Base-by-base conservation (phyloP, 805 yeast genomes). In the Metschnikowia henanensis region DNA sequence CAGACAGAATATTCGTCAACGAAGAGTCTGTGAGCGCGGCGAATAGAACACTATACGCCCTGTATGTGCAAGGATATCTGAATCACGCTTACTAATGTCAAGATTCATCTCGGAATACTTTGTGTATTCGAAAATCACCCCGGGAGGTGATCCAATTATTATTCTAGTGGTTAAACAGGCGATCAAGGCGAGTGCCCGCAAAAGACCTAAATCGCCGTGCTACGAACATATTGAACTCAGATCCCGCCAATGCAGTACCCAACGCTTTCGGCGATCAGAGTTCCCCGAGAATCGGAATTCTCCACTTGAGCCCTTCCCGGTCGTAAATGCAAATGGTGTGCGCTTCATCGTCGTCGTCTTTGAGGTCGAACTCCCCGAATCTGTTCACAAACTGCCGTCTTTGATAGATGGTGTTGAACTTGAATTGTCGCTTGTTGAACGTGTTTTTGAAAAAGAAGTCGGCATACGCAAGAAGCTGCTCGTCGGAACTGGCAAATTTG, bases 371-470 rank as follows among this genome's bases (percentile, higher is more conserved):
- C 44, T 68, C 70, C 6, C 75, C 75, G 53, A 61, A 71, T 37
- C 68, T 46, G 47, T 70, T 70, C 20, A 69, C 62, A 43, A 71
- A 71, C 47, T 70, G 75, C 9, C 74, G 57, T 34, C 65, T 57
- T 50, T 71, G 75, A 40, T 68, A 68, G 4, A 70, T 56, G 2
- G 76, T 71, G 31, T 64, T 65, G 49, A 71, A 71, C 45, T 69
- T 68, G 51, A 66, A 70, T 33, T 60, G 56, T 30, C 72, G 45
- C 35, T 58, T 55, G 37, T 62, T 60, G 32, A 61, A 58, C 12
- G 57, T 51, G 34, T 59, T 64, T 31, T 62, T 61, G 55, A 58
- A 71, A 44, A 58, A 70, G 35, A 68, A 66, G 13, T 64, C 49
- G 5, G 68, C 68, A 39, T 70, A 70, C 10, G 56, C 57, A 52